Conservation (phyloP, 208 protist species). For the Acanthamoeba healyi region DNA sequence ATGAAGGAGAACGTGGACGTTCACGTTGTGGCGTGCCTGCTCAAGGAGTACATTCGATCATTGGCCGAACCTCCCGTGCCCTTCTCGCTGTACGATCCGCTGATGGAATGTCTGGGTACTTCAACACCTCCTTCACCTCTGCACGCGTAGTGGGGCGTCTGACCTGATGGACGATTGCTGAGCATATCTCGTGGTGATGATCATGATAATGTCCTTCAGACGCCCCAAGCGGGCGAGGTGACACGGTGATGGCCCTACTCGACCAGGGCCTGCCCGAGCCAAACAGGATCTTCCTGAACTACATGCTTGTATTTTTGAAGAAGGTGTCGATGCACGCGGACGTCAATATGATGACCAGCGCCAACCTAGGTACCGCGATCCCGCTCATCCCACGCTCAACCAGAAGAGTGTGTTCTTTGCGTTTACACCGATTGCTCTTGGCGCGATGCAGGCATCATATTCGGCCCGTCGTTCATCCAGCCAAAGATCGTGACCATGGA, state of each 20-base stretch:
- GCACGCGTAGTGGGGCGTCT: neutral
- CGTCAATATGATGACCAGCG: slow-evolving; percentile 15
- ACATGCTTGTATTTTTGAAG: slow-evolving; percentile 1
- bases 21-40: neutral
- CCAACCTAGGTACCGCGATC: neutral
- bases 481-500: neutral
- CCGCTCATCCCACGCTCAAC: no score
- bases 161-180: no score
- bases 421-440: no score
- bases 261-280: neutral
- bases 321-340: neutral
- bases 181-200: no score
- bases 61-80: neutral
- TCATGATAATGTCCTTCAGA: no score
- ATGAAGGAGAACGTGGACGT: neutral
- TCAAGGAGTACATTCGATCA: neutral
- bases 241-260: neutral
- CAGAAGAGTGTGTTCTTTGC: no score
- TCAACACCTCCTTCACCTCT: no score
- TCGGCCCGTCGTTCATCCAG: neutral
- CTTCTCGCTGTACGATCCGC: neutral
- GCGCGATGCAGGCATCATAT: slow-evolving; percentile 2
- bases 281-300: neutral
- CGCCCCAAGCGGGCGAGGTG: neutral
- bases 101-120: slow-evolving; percentile 7